These are phyloP conservation scores for Saccharum hybrid DNA, from an alignment of 202 grass and related monocot genomes.

Conservation along the genomic window DNA sequence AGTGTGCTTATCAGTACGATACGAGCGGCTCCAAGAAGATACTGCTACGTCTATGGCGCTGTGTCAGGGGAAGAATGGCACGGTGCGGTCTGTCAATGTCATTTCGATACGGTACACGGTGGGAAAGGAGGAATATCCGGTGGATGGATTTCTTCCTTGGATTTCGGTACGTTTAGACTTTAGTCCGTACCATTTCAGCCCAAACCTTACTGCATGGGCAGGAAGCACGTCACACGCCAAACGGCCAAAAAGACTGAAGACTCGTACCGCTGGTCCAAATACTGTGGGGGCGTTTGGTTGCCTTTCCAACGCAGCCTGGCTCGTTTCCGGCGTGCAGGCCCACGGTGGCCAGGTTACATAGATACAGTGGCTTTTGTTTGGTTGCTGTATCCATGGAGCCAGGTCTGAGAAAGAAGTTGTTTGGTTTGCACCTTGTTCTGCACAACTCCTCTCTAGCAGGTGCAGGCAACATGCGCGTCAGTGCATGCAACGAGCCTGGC, in stretches of 20 bases:
- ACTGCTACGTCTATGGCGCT: not conserved
- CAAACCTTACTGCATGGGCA: not conserved
- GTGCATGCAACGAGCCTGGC: too few relatives aligned
- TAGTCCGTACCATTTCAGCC: not conserved
- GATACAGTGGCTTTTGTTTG: too few relatives aligned
- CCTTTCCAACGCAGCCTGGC: too few relatives aligned
- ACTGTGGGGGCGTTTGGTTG: too few relatives aligned
- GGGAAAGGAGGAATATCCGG: not conserved
- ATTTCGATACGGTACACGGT: not conserved
- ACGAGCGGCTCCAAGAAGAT: not conserved
- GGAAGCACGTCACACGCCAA: conserved; percentile 11
- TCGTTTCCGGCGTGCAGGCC: too few relatives aligned
- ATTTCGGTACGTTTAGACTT: conserved; percentile 30
- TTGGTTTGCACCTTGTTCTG: too few relatives aligned
- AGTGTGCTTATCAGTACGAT: not conserved
- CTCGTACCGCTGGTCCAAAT: too few relatives aligned
- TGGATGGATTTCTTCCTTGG: not conserved
- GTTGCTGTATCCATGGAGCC: too few relatives aligned
- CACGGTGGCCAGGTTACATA: too few relatives aligned
- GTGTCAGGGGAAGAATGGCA: not conserved
- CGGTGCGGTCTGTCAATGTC: not conserved
- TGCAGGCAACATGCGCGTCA: too few relatives aligned
- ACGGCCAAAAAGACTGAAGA: not conserved
- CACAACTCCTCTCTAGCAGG: too few relatives aligned
- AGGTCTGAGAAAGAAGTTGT: too few relatives aligned